Base-by-base conservation (phyloP, 345 rosid species). In the Theobroma cacao region DNA sequence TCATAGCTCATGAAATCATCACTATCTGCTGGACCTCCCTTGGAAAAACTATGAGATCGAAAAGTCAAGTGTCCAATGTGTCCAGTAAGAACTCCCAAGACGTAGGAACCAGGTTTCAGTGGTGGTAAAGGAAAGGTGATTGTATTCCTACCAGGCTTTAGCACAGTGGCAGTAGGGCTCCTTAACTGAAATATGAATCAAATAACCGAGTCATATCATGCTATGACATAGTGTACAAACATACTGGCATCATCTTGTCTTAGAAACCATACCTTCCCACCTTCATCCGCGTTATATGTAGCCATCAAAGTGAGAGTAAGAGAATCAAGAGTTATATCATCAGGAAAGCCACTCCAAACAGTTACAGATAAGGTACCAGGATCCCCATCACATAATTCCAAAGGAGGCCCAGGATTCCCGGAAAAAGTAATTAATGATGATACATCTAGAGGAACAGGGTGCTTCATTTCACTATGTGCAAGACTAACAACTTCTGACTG, bases 1-100 rank as follows among this genome's bases (percentile, higher is more conserved):
- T 96, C 99, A 82, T 91, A 90, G 84, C 97, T 94, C 97, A 94
- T 94, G 77, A 96, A 90, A 89, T 96, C 98, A 85, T 94, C 99
- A 84, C 81, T 91, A 78, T 96, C 98, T 40, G 92, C 98, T 38
- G 99, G 99, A 67, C 95, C 97, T 83, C 89, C 97, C 85, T 90
- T 96, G 33, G 99, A 96, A 88, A 86, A 94, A 85, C 92, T 94
- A 86, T 94, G 99, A 79, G 99, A 96, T 83, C 99, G 88, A 80
- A 96, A 90, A 87, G 90, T 92, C 88, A 96, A 84, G 45, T 86
- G 92, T 67, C 99, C 99, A 75, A 96, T 94, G 82, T 91, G 98
- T 68, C 99, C 99, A 26, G 97, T 91, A 66, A 96, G 94, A 79
- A 87, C 98, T 64, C 98, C 99, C 85, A 96, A 85, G 86, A 94